Base-by-base conservation (phyloP, 2,329 filamentous ascomycete species). In the Pseudopithomyces maydicus region DNA sequence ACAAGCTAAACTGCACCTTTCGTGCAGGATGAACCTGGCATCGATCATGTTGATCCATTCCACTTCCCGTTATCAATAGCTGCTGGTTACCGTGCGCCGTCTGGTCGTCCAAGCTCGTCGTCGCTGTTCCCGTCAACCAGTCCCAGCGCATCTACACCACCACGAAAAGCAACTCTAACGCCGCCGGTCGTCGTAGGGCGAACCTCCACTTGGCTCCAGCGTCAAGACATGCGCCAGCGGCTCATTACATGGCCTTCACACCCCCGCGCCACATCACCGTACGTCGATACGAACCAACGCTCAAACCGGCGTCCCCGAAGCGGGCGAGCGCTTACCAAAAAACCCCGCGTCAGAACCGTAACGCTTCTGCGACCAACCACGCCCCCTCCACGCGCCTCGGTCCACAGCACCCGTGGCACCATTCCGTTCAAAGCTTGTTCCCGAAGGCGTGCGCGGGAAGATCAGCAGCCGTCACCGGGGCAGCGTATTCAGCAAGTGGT, bases 41-140 rank as follows among this genome's bases (percentile, higher is more conserved):
- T 26, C 46, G 48, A 61, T 63, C 59, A 45, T 33, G 63, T 41
- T 52, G 61, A 63, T 65, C 61, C 20, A 47, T 55, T 26, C 63
- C 55, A 14, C 29, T 36, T 60, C 29, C 47, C 55, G 63, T 57
- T 62, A 63, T 58, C 63, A 60, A 63, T 63, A 63, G 58, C 52
- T 50, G 39, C 35, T 8, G 26, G 48, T 26, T 17, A 36, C 48
- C 35, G 47, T 52, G 51, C 33, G 22, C 20, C 32, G 19, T 38
- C 20, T 39, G 20, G 3, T 17, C 10, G 29, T 22, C 38, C 15
- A 35, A 52, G 32, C 38, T 35, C 7, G 7, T 26, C 12, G 35
- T 44, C 23, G 33, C 32, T 29, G 8, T 19, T 6, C 22, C 22
- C 41, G 8, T 38, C 10, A 20, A 7, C 45, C 44, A 47, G 15